Conservation (phyloP, 305 asterid species). For the Striga hermonthica region DNA sequence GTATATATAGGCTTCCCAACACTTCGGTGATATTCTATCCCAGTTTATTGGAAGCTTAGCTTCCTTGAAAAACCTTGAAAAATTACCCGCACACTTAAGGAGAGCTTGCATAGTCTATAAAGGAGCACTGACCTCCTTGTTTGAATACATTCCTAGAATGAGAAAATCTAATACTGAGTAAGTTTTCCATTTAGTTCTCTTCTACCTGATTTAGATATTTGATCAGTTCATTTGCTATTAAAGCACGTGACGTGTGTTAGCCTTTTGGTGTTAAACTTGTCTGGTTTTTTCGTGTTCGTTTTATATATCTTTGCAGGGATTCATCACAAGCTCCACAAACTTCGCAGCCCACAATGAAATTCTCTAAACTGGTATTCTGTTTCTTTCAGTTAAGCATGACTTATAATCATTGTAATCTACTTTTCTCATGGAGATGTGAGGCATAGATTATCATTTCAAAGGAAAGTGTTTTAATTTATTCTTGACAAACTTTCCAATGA, state of each 20-base stretch:
- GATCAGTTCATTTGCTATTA: not conserved
- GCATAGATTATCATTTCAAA: not conserved
- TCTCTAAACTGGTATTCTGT: slow-evolving; percentile 59
- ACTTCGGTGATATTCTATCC: slow-evolving; percentile 82
- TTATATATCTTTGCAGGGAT: slow-evolving; percentile 46
- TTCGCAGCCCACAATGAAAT: slow-evolving; percentile 51
- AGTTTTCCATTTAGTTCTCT: slow-evolving; percentile 36
- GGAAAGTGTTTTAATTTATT: not conserved
- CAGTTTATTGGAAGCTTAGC: slow-evolving; percentile 74
- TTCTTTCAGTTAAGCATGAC: slow-evolving; percentile 21
- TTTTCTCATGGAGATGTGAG: slow-evolving; percentile 4
- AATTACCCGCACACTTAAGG: slow-evolving; percentile 64
- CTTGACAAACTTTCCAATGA: not conserved
- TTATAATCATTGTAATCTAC: not conserved
- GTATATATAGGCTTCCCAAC: slow-evolving; percentile 74
- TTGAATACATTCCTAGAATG: slow-evolving; percentile 84
- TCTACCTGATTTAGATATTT: not conserved
- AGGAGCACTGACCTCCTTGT: slow-evolving; percentile 69
- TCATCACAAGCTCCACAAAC: slow-evolving; percentile 37
- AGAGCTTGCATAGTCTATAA: slow-evolving; percentile 79
- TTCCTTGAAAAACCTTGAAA: slow-evolving; percentile 51
- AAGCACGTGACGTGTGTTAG: slow-evolving; percentile 6
- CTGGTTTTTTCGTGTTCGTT: slow-evolving; percentile 14
- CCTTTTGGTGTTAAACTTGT: slow-evolving; percentile 2
- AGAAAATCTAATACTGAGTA: slow-evolving; percentile 73